These are phyloP conservation scores for Clausena lansium DNA, from an alignment of 345 rosid genomes.

Conservation along the genomic window DNA sequence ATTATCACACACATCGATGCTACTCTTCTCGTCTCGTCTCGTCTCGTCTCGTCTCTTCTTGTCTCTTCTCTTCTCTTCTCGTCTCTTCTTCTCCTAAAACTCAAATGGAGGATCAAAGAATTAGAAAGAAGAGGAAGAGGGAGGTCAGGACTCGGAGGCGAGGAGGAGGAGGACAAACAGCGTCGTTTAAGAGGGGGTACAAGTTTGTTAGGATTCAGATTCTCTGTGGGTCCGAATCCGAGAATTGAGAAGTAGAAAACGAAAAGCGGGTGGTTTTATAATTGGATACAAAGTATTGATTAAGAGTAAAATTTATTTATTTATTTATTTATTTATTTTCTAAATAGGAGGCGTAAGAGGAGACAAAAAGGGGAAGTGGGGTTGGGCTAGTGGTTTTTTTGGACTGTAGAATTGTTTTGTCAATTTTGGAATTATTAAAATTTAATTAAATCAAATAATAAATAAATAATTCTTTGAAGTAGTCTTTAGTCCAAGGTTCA, in stretches of 20 bases:
- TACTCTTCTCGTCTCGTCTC: no score
- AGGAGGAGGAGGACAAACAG: not conserved
- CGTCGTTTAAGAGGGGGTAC: not conserved
- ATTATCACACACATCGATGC: slow-evolving; percentile 38
- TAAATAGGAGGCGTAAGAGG: no score
- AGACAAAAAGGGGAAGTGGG: no score
- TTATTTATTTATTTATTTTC: no score
- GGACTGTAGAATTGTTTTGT: no score
- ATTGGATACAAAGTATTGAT: no score
- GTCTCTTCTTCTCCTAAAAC: not conserved
- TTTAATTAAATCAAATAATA: not conserved
- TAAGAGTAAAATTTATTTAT: no score
- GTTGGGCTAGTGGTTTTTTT: no score
- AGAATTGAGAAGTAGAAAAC: not conserved
- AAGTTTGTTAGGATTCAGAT: not conserved
- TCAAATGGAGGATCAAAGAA: not conserved
- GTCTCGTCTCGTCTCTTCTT: no score
- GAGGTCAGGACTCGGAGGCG: not conserved
- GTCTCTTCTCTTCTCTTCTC: no score
- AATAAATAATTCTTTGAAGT: no score
- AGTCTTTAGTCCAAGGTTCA: not conserved
- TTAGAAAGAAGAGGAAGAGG: not conserved
- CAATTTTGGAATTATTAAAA: no score
- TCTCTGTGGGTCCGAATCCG: not conserved
- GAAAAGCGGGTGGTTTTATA: not conserved